Conservation (phyloP, 106 monocot species). For the Phalaenopsis equestris region DNA sequence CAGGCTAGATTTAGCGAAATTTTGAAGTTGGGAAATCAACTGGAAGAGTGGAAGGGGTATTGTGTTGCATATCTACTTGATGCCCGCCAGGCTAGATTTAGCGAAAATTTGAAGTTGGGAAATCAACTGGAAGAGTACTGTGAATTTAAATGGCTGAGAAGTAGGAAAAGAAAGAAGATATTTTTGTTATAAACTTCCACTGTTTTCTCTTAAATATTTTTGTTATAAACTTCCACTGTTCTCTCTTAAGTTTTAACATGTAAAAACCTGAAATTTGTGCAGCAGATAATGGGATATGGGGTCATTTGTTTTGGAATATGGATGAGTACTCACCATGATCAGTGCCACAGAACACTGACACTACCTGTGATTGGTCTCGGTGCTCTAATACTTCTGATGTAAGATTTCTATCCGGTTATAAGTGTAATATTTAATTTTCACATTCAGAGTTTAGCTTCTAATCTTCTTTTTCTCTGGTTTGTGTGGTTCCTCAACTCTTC, state of each 20-base stretch:
- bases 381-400: constrained; percentile 72
- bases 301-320: constrained; percentile 88
- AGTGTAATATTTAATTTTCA: neutral
- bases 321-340: constrained; percentile 88
- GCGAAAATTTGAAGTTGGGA: neutral
- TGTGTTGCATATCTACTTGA: too few relatives aligned
- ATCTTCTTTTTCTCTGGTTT: constrained; percentile 4
- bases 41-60: neutral
- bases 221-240: neutral
- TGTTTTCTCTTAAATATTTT: too few relatives aligned
- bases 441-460: neutral
- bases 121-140: neutral
- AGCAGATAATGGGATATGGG: constrained; percentile 62
- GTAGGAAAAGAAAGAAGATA: neutral
- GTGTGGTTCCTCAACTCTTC: constrained; percentile 24
- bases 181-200: neutral
- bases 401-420: constrained; percentile 14
- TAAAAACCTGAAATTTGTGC: neutral
- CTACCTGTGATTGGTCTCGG: constrained; percentile 88
- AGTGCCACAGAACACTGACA: constrained; percentile 71
- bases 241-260: neutral
- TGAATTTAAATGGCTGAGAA: neutral
- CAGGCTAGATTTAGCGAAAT: neutral
- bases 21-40: neutral
- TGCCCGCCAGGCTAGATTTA: too few relatives aligned